Evolutionary conservation across 805 yeast species (phyloP), one percentile per base, ranked within the genome.

Genomic region (Candida nanaspora): DNA sequence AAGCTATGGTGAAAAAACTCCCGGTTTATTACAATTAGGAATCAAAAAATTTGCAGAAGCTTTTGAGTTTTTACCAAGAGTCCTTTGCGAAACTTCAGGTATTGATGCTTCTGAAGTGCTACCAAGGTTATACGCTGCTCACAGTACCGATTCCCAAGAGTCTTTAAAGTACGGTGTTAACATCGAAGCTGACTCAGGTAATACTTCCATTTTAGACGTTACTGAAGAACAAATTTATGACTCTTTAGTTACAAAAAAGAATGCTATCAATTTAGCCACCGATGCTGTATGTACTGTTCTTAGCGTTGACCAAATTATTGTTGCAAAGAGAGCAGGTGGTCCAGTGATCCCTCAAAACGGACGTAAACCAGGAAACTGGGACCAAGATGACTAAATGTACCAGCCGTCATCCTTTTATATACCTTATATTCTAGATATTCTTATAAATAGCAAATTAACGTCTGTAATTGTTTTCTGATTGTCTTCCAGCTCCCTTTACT

Each of bases 321-420:
- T 91, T 93, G 98, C 98, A 35, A 91, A 91, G 76, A 80, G 96
- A 61, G 97, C 98, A 2, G 98, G 98, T 49, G 98, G 98, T 19
- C 98, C 98, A 37, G 80, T 70, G 26, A 81, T 88, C 75, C 96
- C 96, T 27, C 68, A 72, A 53, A 14, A 28, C 16, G 94, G 85
- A 57, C 82, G 82, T 51, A 80, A 79, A 62, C 91, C 93, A 35
- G 96, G 96, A 46, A 88, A 87, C 68, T 88, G 97, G 97, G 97
- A 88, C 58, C 93, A 82, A 64, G 96, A 75, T 45, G 96, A 89
- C 65, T 87, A 44, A 36, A 35, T 16, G n/a, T n/a, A n/a, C n/a
- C n/a, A n/a, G n/a, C 20, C 16, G 14, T 10, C 25, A 26, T 26
- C 19, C n/a, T n/a, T n/a, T n/a, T n/a, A n/a, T n/a, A n/a, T n/a